Percentiles rank a stretch among this genome's conserved stretches.
These are phyloP conservation scores for Penicillium flavigenum DNA, from an alignment of 495 filamentous ascomycete genomes.

Conservation along the genomic window DNA sequence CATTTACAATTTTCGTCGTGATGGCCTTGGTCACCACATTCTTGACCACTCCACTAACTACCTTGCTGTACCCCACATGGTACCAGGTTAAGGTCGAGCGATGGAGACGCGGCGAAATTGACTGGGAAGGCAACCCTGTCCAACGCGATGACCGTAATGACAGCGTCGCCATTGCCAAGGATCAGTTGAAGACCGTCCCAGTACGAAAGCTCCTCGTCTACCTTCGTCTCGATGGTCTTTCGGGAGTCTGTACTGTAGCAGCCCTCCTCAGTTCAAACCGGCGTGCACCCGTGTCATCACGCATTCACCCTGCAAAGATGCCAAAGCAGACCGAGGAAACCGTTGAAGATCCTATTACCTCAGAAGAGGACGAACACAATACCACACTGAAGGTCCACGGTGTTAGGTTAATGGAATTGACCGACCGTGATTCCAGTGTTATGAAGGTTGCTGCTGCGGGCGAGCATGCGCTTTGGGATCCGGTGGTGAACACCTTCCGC, in stretches of 20 bases:
- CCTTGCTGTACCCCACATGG: constrained; percentile 76
- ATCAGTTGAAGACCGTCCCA: constrained; percentile 32
- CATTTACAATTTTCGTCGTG: constrained; percentile 98
- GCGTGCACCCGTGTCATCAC: constrained; percentile 24
- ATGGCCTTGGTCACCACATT: constrained; percentile 96
- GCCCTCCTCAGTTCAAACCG: constrained; percentile 57
- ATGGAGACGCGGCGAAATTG: constrained; percentile 90
- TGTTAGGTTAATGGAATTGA: constrained; percentile 81
- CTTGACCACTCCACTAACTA: constrained; percentile 80
- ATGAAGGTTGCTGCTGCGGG: constrained; percentile 90
- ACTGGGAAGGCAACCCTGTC: constrained; percentile 78
- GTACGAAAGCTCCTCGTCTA: constrained; percentile 58
- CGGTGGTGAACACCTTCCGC: constrained; percentile 87
- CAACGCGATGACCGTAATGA: constrained; percentile 38
- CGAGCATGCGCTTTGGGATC: constrained; percentile 73
- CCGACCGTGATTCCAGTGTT: constrained; percentile 89
- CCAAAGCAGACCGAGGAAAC: constrained; percentile 24
- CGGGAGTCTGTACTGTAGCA: constrained; percentile 81
- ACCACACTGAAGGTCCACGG: constrained; percentile 80
- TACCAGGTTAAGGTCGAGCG: constrained; percentile 88
- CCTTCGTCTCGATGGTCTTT: constrained; percentile 86
- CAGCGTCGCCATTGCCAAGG: constrained; percentile 45
- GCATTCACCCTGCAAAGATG: constrained; percentile 51
- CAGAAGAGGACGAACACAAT: constrained; percentile 25
- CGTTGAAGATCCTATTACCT: constrained; percentile 28